Percentiles rank a stretch among this genome's conserved stretches.
Conservation (phyloP, 768 basidiomycete genomes). For the Atractiella rhizophila region DNA sequence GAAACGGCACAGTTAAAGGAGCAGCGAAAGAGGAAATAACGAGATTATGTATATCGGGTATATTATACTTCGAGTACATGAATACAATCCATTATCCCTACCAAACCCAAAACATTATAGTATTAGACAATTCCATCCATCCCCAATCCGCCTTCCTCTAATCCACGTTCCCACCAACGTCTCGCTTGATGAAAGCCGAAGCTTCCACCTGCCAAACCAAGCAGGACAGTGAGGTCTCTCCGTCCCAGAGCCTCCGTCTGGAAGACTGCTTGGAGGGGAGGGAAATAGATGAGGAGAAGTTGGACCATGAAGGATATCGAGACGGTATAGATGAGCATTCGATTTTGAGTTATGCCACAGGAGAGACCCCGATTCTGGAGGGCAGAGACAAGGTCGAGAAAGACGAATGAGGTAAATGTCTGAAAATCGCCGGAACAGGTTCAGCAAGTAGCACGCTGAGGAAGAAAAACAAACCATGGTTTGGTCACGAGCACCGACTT, state of each 20-base stretch:
- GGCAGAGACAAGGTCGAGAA: slow-evolving; percentile 86
- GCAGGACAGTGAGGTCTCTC: slow-evolving; percentile 43
- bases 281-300: slow-evolving; percentile 65
- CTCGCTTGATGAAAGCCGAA: slow-evolving; percentile 51
- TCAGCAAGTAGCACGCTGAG: neutral
- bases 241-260: slow-evolving; percentile 58
- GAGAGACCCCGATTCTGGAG: slow-evolving; percentile 78
- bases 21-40: too few relatives aligned
- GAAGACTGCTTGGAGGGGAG: slow-evolving; percentile 72
- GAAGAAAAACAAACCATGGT: slow-evolving; percentile 48
- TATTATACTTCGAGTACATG: too few relatives aligned
- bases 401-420: slow-evolving; percentile 94
- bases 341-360: slow-evolving; percentile 56
- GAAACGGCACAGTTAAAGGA: too few relatives aligned
- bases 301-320: slow-evolving; percentile 62
- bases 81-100: too few relatives aligned
- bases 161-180: slow-evolving; percentile 45
- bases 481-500: slow-evolving; percentile 64
- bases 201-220: slow-evolving; percentile 40
- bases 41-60: too few relatives aligned
- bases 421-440: slow-evolving; percentile 20
- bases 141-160: too few relatives aligned
- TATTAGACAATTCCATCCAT: too few relatives aligned
- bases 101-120: too few relatives aligned
- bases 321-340: slow-evolving; percentile 70